phyloP scores from a whole-genome alignment of 2,329 filamentous ascomycete genomes.

The Stachybotrys elegans region DNA sequence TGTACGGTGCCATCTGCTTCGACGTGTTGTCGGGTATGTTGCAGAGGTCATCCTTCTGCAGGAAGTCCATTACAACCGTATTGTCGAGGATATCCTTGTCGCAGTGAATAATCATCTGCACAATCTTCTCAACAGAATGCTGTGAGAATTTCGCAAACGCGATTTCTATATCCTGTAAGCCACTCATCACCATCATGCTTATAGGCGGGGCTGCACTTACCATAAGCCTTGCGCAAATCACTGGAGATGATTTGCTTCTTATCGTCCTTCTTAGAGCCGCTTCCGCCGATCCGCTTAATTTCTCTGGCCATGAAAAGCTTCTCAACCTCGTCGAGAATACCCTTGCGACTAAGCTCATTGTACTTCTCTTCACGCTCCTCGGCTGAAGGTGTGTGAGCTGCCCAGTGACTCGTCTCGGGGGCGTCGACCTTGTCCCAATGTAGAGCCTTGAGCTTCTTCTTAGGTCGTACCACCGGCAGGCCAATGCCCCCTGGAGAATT shows the following conservation, averaged over 20 bases:
- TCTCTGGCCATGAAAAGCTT: slow-evolving; percentile 97
- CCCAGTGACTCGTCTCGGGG: slow-evolving; percentile 89
- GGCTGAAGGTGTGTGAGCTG: slow-evolving; percentile 75
- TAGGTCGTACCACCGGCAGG: slow-evolving; percentile 78
- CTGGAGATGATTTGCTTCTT: slow-evolving; percentile 96
- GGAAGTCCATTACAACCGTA: slow-evolving; percentile 89
- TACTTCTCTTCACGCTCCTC: slow-evolving; percentile 95
- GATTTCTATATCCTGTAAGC: slow-evolving; percentile 57
- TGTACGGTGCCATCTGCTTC: slow-evolving; percentile 92
- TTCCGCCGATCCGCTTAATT: slow-evolving; percentile 77
- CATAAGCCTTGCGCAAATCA: slow-evolving; percentile 83
- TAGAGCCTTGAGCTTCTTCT: slow-evolving; percentile 99
- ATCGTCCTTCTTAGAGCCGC: slow-evolving; percentile 73
- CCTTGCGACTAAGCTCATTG: slow-evolving; percentile 84
- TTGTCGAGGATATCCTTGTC: slow-evolving; percentile 87
- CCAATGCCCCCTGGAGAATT: slow-evolving; percentile 55
- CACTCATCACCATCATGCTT: too few species aligned
- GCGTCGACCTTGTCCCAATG: slow-evolving; percentile 99
- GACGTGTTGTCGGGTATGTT: slow-evolving; percentile 85
- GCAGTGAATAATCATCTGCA: slow-evolving; percentile 93
- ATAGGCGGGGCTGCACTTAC: too few species aligned
- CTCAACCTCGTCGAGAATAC: slow-evolving; percentile 95
- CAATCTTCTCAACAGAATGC: slow-evolving; percentile 74
- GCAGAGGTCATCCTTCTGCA: slow-evolving; percentile 88
- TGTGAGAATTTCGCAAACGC: slow-evolving; percentile 91